phyloP scores from a whole-genome alignment of 108 stramenopile species.

The Cyclotella kingstonii region DNA sequence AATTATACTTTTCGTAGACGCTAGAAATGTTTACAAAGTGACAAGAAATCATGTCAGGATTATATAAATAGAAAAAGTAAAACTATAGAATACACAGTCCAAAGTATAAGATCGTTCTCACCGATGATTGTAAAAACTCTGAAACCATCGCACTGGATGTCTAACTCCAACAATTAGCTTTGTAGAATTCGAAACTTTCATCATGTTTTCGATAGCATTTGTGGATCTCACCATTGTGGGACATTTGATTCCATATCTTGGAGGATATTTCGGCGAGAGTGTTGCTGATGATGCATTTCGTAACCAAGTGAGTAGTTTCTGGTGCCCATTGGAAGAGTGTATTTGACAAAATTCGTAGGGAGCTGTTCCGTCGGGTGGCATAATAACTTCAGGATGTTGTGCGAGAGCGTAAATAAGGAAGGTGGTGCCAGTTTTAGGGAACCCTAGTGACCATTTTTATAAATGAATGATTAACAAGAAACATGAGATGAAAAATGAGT shows the following conservation, averaged over 20 bases:
- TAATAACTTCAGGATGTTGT: constrained; percentile 16
- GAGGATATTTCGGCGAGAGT: not conserved
- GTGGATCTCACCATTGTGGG: constrained; percentile 20
- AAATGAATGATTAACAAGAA: too few relatives aligned
- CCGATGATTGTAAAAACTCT: constrained; percentile 48
- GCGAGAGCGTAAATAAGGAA: constrained; percentile 14
- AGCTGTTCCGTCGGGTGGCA: constrained; percentile 13
- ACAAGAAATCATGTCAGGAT: not conserved
- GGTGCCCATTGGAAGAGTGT: not conserved
- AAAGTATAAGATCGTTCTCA: not conserved
- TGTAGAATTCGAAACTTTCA: constrained; percentile 19
- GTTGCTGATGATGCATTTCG: not conserved
- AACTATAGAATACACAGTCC: not conserved
- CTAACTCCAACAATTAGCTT: constrained; percentile 50
- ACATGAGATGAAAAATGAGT: too few relatives aligned
- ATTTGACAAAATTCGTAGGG: constrained; percentile 15
- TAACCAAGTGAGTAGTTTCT: constrained; percentile 7
- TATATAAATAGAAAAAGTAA: not conserved
- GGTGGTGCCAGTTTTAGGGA: constrained; percentile 17
- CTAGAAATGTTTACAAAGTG: not conserved
- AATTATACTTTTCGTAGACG: not conserved
- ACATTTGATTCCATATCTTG: constrained; percentile 30
- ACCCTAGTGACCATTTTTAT: too few relatives aligned
- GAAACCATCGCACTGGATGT: constrained; percentile 48
- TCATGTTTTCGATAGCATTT: constrained; percentile 28